Evolutionary conservation across 805 yeast genomes (phyloP).

Genomic region (Saccharomycopsis guyanensis): DNA sequence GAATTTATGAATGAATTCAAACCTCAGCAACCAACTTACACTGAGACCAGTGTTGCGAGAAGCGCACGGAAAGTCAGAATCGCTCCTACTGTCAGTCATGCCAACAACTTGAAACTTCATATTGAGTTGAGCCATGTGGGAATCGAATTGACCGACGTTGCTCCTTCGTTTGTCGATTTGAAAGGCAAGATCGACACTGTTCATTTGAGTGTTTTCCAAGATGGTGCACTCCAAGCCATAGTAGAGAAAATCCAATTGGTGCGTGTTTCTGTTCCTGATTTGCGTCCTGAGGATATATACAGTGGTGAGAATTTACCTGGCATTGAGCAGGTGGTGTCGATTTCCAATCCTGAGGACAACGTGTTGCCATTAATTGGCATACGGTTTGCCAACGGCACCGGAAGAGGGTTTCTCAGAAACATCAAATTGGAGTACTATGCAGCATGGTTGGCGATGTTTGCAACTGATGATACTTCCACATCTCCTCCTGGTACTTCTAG

Average conservation of each 20-base stretch:
- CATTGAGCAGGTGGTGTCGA: slow-evolving; percentile 28
- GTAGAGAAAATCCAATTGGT: slow-evolving; percentile 18
- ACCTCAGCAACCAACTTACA: not conserved
- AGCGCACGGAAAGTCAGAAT: slow-evolving; percentile 12
- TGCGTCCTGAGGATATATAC: not conserved
- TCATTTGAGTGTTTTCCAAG: slow-evolving; percentile 12
- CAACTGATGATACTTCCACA: slow-evolving; percentile 15
- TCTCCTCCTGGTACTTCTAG: not conserved
- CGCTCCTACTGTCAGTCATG: slow-evolving; percentile 5
- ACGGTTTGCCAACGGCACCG: slow-evolving; percentile 29
- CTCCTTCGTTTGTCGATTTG: slow-evolving; percentile 13
- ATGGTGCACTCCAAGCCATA: slow-evolving; percentile 8
- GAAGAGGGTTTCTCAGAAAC: slow-evolving; percentile 42
- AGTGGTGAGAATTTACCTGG: slow-evolving; percentile 12
- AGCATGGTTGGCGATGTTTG: slow-evolving; percentile 44
- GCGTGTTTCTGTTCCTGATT: slow-evolving; percentile 17
- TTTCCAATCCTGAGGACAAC: slow-evolving; percentile 30
- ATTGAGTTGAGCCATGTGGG: not conserved
- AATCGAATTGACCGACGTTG: not conserved
- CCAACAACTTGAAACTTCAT: not conserved
- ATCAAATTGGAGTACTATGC: slow-evolving; percentile 51
- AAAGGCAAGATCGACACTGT: not conserved
- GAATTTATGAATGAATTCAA: not conserved
- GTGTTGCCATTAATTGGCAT: slow-evolving; percentile 36
- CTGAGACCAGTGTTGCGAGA: not conserved